Conservation (phyloP, 2,329 filamentous ascomycete genomes). For the Coniochaeta ligniaria region DNA sequence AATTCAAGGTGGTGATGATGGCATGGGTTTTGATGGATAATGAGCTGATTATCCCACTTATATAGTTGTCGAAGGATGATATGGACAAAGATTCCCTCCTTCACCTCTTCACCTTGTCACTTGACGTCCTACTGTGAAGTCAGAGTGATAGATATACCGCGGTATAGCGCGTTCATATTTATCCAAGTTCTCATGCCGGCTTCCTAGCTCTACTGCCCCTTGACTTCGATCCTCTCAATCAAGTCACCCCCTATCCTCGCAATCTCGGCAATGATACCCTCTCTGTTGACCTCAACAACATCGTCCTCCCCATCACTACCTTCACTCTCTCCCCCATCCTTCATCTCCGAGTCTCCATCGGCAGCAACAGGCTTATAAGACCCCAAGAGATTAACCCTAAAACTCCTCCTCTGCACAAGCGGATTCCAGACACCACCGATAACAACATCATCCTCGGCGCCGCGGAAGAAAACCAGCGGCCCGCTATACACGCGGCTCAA, state of each 20-base stretch:
- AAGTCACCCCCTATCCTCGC: conserved; percentile 59
- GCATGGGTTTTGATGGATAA: conserved; percentile 1
- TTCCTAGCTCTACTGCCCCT: conserved; percentile 8
- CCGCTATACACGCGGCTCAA: conserved; percentile 60
- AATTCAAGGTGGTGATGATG: background rate
- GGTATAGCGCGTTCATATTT: too few relatives aligned
- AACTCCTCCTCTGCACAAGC: conserved; percentile 46
- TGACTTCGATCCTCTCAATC: conserved; percentile 58
- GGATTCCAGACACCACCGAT: conserved; percentile 56
- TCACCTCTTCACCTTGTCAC: background rate
- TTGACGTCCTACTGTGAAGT: background rate
- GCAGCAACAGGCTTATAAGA: conserved; percentile 48
- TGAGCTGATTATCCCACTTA: background rate
- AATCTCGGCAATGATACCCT: conserved; percentile 66
- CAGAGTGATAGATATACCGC: too few relatives aligned
- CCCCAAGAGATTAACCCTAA: conserved; percentile 66
- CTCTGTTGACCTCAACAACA: conserved; percentile 57
- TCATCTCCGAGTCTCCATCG: conserved; percentile 13
- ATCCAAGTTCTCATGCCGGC: too few relatives aligned
- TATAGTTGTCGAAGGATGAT: background rate
- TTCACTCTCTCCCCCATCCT: conserved; percentile 13
- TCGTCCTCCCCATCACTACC: conserved; percentile 32
- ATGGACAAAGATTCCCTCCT: background rate
- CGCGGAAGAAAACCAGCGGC: conserved; percentile 73
- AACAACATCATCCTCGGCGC: conserved; percentile 46